Base-by-base conservation (phyloP, 2,329 filamentous ascomycete species). In the Macrophomina tecta region DNA sequence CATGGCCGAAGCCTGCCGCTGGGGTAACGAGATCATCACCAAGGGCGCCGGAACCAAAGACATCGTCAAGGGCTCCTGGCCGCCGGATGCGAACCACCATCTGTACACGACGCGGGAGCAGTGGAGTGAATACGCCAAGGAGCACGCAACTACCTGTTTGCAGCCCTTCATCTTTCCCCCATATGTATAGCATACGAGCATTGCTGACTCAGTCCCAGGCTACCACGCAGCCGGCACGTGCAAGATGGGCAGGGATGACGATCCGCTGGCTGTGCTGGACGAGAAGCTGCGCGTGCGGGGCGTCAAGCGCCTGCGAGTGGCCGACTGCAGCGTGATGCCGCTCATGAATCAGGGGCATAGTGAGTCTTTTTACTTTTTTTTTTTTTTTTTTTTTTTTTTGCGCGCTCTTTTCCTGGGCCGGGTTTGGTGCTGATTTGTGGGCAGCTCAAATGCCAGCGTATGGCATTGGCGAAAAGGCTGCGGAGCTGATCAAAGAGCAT, bases 11-110 rank as follows among this genome's bases (percentile, higher is more conserved):
- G 72, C 70, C 0, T 70, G 71, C 60, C 70, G 70, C 48, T 38
- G 78, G 11, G 67, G 61, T 0, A 69, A 74, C 16, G 65, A 72
- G 5, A 46, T 73, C 18, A 70, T 65, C 12, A 69, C 83, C 73
- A 77, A 85, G 16, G 87, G 87, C 0, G 78, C 79, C 1, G 87
- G 85, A 0, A 90, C 87, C 0, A 87, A 82, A 73, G 82, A 84
- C 64, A 78, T 89, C 5, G 42, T 65, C 30, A 65, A 55, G 40
- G 63, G 52, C 36, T 5, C 51, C 12, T 65, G 49, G 49, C 63
- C 63, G 38, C 48, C 61, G 3, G 23, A 16, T 8, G 81, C 89
- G 12, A 87, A 87, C 71, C 87, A 89, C 69, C 85, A 89, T 73
- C 75, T 73, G 58, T 82, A 83, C 72, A 85, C 78, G 64, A 83